These are phyloP conservation scores for Dianthus caryophyllus DNA, from an alignment of 148 eudicot species.

Conservation along the genomic window DNA sequence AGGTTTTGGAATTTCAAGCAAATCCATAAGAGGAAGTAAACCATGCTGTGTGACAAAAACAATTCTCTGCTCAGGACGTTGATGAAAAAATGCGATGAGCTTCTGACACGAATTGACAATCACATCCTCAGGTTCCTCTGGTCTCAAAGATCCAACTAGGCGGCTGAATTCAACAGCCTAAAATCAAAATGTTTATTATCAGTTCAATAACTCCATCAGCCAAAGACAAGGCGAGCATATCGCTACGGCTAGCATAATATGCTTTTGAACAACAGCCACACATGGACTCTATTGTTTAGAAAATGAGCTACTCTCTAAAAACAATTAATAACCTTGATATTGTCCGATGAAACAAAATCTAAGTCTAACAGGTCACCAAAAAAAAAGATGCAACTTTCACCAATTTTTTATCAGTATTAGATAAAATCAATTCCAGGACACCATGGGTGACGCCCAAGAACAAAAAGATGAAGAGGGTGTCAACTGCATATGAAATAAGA, in stretches of 20 bases:
- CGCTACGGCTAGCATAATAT: not conserved
- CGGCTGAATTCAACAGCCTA: constrained; percentile 96
- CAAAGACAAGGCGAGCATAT: not conserved
- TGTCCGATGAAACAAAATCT: not conserved
- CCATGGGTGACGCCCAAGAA: no score
- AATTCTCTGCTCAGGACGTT: constrained; percentile 87
- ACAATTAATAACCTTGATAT: not conserved
- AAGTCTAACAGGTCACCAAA: not conserved
- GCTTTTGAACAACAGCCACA: not conserved
- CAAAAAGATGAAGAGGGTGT: no score
- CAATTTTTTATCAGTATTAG: no score
- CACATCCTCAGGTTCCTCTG: constrained; percentile 91
- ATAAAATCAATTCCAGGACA: no score
- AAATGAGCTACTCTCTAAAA: no score
- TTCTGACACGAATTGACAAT: constrained; percentile 84
- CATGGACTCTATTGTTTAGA: not conserved
- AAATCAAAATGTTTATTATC: constrained; percentile 6
- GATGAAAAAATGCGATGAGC: constrained; percentile 74
- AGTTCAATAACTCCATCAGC: constrained; percentile 11
- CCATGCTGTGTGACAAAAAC: constrained; percentile 90
- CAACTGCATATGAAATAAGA: no score
- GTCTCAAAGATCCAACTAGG: constrained; percentile 74
- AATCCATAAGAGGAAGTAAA: constrained; percentile 85
- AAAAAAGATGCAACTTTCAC: not conserved
- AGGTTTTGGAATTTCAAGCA: constrained; percentile 84